Percentiles rank a stretch among this genome's conserved stretches.
These are phyloP conservation scores for Auricularia sp. DNA, from an alignment of 768 basidiomycete species.

Conservation along the genomic window DNA sequence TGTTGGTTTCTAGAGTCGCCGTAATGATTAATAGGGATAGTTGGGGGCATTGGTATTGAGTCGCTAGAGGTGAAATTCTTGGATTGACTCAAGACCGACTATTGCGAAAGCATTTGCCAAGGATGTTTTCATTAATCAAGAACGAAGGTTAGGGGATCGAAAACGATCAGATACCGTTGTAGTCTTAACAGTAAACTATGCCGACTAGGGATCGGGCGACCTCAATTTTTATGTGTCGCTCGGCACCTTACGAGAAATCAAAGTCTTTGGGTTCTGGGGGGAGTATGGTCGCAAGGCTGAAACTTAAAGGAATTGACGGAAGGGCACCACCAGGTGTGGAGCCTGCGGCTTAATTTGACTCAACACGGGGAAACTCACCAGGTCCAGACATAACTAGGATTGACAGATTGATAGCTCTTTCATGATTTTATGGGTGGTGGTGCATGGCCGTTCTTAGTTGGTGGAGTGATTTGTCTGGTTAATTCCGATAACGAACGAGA, in stretches of 20 bases:
- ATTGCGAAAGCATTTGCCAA: too few relatives aligned
- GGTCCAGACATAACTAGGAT: slow-evolving; percentile 33
- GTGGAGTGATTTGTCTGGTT: slow-evolving; percentile 94
- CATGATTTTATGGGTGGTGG: slow-evolving; percentile 79
- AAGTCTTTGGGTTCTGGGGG: slow-evolving; percentile 21
- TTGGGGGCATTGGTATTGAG: too few relatives aligned
- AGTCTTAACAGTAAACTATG: too few relatives aligned
- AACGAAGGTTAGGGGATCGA: too few relatives aligned
- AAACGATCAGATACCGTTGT: too few relatives aligned
- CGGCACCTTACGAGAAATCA: slow-evolving; percentile 26
- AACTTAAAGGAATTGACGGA: slow-evolving; percentile 24
- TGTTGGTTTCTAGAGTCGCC: too few relatives aligned
- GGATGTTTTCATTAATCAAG: too few relatives aligned
- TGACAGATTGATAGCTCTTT: slow-evolving; percentile 82
- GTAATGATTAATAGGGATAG: too few relatives aligned
- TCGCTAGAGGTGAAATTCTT: too few relatives aligned
- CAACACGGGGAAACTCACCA: slow-evolving; percentile 35
- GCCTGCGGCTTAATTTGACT: slow-evolving; percentile 35
- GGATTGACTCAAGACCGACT: too few relatives aligned
- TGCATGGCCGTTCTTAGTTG: slow-evolving; percentile 86
- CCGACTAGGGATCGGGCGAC: too few relatives aligned
- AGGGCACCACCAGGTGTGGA: slow-evolving; percentile 25
- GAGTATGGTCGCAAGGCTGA: slow-evolving; percentile 25
- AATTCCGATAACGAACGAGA: slow-evolving; percentile 93
- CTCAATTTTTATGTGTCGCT: too few relatives aligned